Evolutionary conservation across 1,284 basidiomycete species (phyloP).

Genomic region (Ceratobasidium sp.): DNA sequence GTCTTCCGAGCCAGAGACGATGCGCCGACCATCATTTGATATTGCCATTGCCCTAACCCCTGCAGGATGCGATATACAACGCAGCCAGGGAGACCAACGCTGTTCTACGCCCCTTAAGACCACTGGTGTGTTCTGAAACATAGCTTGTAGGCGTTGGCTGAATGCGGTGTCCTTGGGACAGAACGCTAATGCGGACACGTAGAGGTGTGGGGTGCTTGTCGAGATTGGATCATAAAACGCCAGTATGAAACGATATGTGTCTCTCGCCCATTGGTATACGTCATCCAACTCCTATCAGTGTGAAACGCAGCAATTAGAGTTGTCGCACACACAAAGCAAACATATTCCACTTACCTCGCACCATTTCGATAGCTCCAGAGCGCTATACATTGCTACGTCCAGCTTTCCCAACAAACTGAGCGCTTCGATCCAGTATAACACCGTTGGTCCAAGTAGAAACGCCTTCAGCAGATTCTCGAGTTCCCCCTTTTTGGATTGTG

Average conservation of each 20-base stretch:
- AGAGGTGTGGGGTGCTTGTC: constrained; percentile 1
- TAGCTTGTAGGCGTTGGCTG: not conserved
- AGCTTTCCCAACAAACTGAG: constrained; percentile 23
- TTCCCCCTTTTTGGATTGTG: not conserved
- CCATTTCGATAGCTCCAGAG: too few species aligned
- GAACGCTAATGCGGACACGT: not conserved
- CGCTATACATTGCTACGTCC: not conserved
- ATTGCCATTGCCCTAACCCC: constrained; percentile 7
- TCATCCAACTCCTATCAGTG: too few species aligned
- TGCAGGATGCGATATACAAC: not conserved
- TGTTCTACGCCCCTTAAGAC: not conserved
- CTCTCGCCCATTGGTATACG: not conserved
- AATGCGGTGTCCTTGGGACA: not conserved
- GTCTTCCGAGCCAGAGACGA: constrained; percentile 28
- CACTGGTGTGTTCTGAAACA: not conserved
- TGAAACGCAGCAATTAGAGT: too few species aligned
- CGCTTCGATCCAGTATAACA: constrained; percentile 40
- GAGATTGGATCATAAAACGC: not conserved
- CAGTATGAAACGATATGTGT: not conserved
- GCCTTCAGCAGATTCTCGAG: not conserved
- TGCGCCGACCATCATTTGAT: constrained; percentile 13
- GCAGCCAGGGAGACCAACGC: not conserved
- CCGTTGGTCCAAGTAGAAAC: constrained; percentile 5
- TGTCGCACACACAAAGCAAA: too few species aligned
- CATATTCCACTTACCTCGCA: too few species aligned